These are phyloP conservation scores for Aegilops bicornis DNA, from an alignment of 176 grass and related monocot species.

Conservation along the genomic window DNA sequence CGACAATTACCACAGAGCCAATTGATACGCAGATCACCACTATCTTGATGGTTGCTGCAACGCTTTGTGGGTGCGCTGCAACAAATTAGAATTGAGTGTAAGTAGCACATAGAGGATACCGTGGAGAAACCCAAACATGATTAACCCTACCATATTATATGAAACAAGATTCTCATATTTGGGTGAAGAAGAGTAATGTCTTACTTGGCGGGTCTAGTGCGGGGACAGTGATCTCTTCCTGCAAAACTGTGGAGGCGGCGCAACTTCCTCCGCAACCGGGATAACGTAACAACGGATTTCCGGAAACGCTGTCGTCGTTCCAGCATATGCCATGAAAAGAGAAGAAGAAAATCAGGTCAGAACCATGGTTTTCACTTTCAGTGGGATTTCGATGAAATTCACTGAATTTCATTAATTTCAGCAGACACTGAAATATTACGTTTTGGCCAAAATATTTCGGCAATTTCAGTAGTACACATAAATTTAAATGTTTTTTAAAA, in stretches of 20 bases:
- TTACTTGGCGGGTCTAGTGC: constrained; percentile 1
- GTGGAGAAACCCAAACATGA: not conserved
- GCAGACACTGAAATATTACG: too few species aligned
- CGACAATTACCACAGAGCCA: constrained; percentile 14
- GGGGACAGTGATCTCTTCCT: constrained; percentile 13
- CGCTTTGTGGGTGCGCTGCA: constrained; percentile 33
- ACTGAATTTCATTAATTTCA: too few species aligned
- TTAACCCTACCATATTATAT: not conserved
- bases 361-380: too few species aligned
- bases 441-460: too few species aligned
- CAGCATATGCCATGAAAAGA: constrained; percentile 12
- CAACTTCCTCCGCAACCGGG: constrained; percentile 32
- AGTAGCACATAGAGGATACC: not conserved
- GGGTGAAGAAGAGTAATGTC: not conserved
- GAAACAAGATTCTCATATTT: not conserved
- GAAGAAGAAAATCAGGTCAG: not conserved
- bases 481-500: too few species aligned
- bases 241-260: constrained; percentile 2
- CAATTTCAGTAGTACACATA: too few species aligned
- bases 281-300: constrained; percentile 56
- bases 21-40: constrained; percentile 27
- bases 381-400: too few species aligned
- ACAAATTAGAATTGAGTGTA: constrained; percentile 9
- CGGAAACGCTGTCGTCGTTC: constrained; percentile 40
- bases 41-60: constrained; percentile 9